Evolutionary conservation across 345 rosid genomes (phyloP).

Genomic region (Eucalyptus regnans): DNA sequence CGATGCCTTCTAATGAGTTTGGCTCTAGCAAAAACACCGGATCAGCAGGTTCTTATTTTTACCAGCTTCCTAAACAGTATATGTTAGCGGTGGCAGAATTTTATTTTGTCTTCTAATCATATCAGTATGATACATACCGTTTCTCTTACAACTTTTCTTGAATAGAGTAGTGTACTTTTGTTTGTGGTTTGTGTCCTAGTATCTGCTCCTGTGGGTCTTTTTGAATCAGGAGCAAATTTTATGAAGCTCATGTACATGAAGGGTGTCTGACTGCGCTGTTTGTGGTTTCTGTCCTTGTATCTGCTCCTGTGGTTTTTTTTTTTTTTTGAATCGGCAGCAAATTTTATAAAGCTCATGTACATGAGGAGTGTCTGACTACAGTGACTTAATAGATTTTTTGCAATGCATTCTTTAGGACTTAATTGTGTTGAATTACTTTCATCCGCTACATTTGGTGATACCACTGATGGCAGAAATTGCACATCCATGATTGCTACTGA

Average conservation of each 20-base stretch:
- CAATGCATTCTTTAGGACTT: neutral
- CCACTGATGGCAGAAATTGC: neutral
- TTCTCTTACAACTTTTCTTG: neutral
- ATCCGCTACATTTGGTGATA: neutral
- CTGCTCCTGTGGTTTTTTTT: neutral
- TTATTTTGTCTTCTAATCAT: neutral
- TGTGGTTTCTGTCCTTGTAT: neutral
- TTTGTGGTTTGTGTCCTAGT: neutral
- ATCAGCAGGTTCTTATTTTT: constrained; percentile 54
- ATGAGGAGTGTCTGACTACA: neutral
- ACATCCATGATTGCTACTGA: neutral
- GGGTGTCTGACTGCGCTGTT: neutral
- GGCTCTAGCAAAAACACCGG: constrained; percentile 79
- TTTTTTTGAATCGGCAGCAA: neutral
- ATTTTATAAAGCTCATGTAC: neutral
- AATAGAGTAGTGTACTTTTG: neutral
- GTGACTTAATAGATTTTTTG: neutral
- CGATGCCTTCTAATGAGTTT: constrained; percentile 90
- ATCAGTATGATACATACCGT: neutral
- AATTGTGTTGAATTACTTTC: neutral
- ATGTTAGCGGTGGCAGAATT: neutral
- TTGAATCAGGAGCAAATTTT: neutral
- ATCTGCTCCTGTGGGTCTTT: neutral
- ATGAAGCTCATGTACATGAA: neutral
- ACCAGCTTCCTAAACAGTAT: neutral